phyloP scores from a whole-genome alignment of 164 flowering plant genomes.

The Paratinospora sagittata region DNA sequence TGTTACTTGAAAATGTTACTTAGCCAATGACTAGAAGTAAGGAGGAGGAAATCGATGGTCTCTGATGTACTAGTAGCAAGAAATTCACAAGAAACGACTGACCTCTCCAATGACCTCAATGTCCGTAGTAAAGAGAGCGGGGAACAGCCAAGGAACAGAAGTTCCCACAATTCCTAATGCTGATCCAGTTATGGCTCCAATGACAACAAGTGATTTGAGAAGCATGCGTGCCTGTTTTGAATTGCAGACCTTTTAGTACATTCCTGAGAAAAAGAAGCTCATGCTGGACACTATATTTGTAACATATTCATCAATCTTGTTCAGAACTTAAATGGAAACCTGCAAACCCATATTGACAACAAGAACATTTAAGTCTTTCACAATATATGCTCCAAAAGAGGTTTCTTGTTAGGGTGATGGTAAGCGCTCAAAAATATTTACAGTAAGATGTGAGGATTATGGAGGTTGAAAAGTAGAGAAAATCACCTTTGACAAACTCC shows the following conservation, averaged over 20 bases:
- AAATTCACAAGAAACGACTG: conserved; percentile 12
- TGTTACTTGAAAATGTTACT: too few species aligned
- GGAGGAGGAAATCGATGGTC: background rate
- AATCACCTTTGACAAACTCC: conserved; percentile 65
- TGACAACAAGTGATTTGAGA: conserved; percentile 72
- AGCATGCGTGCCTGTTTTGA: conserved; percentile 61
- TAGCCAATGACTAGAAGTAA: background rate
- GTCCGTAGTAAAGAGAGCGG: conserved; percentile 72
- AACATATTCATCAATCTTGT: background rate
- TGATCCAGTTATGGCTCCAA: conserved; percentile 67
- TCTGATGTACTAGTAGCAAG: too few species aligned
- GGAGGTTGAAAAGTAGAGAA: background rate
- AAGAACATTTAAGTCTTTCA: too few species aligned
- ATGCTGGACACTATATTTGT: background rate
- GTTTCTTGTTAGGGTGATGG: too few species aligned
- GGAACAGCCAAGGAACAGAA: conserved; percentile 66
- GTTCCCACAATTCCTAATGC: conserved; percentile 59
- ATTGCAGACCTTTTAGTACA: conserved; percentile 14
- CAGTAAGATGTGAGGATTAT: too few species aligned
- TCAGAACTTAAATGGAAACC: background rate
- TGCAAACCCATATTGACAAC: background rate
- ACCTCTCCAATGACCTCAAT: conserved; percentile 62
- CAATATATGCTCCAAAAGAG: too few species aligned
- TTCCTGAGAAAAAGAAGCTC: background rate
- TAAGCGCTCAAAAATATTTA: too few species aligned